Evolutionary conservation across 2,329 filamentous ascomycete genomes (phyloP).

Genomic region (Arachnomyces sp.): DNA sequence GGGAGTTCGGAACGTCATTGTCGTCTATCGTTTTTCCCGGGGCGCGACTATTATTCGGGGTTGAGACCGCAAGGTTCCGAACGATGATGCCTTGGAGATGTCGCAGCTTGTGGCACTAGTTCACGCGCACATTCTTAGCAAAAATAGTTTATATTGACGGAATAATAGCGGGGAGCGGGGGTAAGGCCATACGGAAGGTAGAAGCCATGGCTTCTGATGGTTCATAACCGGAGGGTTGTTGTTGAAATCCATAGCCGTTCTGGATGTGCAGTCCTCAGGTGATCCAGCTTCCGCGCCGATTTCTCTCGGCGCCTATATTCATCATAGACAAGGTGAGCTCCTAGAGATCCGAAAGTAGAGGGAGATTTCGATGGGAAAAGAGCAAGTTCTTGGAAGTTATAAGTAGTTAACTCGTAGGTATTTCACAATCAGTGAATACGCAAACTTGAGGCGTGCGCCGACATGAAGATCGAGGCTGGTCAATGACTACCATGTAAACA

Average conservation of each 20-base stretch:
- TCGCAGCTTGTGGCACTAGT: constrained; percentile 76
- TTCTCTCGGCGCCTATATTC: no score
- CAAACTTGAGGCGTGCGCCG: no score
- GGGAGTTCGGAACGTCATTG: constrained; percentile 59
- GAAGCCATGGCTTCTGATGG: constrained; percentile 43
- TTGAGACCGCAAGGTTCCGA: constrained; percentile 68
- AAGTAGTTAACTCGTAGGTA: no score
- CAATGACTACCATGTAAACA: no score
- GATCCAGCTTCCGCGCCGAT: no score
- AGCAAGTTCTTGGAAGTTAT: no score
- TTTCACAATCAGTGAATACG: no score
- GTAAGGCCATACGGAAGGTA: constrained; percentile 38
- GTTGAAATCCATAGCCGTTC: constrained; percentile 1
- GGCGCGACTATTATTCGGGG: constrained; percentile 32
- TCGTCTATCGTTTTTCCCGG: constrained; percentile 63
- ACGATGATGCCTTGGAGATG: constrained; percentile 81
- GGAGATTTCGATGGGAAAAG: no score
- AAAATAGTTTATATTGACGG: background rate
- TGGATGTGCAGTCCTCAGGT: background rate
- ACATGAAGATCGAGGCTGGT: no score
- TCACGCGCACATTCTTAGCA: constrained; percentile 11
- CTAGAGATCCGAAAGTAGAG: no score
- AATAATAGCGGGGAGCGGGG: background rate
- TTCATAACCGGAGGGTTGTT: constrained; percentile 25
- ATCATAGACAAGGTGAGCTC: no score